These are phyloP conservation scores for Pythium brachiatum DNA, from an alignment of 352 stramenopile species.

Conservation along the genomic window DNA sequence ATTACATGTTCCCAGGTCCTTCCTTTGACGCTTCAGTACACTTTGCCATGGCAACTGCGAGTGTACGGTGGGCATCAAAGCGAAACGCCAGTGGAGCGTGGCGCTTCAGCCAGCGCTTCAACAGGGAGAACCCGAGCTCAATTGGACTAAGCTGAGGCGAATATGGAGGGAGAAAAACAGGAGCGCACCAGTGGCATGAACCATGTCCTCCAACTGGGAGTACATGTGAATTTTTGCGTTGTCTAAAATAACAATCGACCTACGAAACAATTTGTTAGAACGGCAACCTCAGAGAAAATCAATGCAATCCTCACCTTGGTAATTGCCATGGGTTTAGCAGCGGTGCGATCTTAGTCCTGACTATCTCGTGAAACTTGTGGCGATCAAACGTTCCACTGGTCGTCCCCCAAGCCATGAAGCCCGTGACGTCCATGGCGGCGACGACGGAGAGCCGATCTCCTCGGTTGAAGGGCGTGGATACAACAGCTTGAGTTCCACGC, in stretches of 20 bases:
- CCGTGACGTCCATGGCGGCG: constrained; percentile 15
- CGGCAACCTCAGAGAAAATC: neutral
- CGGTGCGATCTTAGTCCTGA: constrained; percentile 53
- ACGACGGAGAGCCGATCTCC: constrained; percentile 19
- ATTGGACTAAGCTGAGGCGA: constrained; percentile 29
- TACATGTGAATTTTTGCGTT: constrained; percentile 87
- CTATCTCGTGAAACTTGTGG: constrained; percentile 81
- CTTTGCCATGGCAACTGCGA: constrained; percentile 15
- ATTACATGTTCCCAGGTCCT: too few relatives aligned
- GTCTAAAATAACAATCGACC: constrained; percentile 72
- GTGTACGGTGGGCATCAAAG: constrained; percentile 7
- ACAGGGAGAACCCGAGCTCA: constrained; percentile 20
- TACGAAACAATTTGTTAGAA: neutral
- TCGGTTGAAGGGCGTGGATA: constrained; percentile 11
- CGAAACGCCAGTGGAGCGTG: constrained; percentile 21
- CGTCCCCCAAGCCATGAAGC: constrained; percentile 17
- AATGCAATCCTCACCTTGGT: constrained; percentile 23
- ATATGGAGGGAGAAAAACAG: constrained; percentile 27
- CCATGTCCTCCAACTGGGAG: constrained; percentile 89
- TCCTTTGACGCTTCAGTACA: constrained; percentile 6
- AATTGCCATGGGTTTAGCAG: constrained; percentile 89
- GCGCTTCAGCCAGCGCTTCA: constrained; percentile 28
- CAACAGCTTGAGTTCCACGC: constrained; percentile 2
- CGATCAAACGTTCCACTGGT: constrained; percentile 48
- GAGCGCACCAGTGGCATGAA: constrained; percentile 90